These are phyloP conservation scores for Berberis vulgaris DNA, from an alignment of 164 flowering plant species.

Conservation along the genomic window DNA sequence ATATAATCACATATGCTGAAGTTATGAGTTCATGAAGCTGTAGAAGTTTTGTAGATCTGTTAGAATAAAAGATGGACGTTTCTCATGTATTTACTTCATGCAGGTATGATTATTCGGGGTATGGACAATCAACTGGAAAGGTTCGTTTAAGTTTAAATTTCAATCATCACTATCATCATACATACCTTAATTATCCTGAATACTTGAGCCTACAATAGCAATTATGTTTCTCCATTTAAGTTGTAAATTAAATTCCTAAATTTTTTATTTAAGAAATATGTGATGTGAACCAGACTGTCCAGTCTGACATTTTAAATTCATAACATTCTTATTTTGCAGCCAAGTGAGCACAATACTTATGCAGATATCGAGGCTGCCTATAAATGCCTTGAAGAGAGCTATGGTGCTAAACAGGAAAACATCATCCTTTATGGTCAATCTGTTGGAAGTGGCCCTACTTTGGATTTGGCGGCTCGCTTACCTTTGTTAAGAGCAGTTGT, in stretches of 20 bases:
- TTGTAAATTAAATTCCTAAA: too few relatives aligned
- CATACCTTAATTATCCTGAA: too few relatives aligned
- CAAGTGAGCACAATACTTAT: slow-evolving; percentile 87
- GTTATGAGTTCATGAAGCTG: not conserved
- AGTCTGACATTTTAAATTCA: slow-evolving; percentile 1
- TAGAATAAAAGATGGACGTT: not conserved
- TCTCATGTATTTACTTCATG: slow-evolving; percentile 11
- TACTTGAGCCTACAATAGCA: too few relatives aligned
- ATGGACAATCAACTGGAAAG: slow-evolving; percentile 90
- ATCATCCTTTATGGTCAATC: slow-evolving; percentile 87
- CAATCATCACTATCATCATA: not conserved
- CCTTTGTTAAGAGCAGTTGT: slow-evolving; percentile 74
- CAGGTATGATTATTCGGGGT: slow-evolving; percentile 94
- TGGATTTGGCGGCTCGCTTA: slow-evolving; percentile 74
- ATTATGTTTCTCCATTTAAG: too few relatives aligned
- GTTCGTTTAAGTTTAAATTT: slow-evolving; percentile 24
- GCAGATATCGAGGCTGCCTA: slow-evolving; percentile 93
- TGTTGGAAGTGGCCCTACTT: slow-evolving; percentile 91
- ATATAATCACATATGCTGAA: not conserved
- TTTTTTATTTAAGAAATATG: too few relatives aligned
- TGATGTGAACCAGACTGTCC: not conserved
- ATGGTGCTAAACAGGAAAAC: slow-evolving; percentile 80
- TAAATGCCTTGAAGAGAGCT: slow-evolving; percentile 81
- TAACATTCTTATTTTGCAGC: slow-evolving; percentile 34
- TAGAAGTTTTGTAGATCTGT: not conserved